Conservation (phyloP, 768 basidiomycete genomes). For the Leccinum truebloodii region DNA sequence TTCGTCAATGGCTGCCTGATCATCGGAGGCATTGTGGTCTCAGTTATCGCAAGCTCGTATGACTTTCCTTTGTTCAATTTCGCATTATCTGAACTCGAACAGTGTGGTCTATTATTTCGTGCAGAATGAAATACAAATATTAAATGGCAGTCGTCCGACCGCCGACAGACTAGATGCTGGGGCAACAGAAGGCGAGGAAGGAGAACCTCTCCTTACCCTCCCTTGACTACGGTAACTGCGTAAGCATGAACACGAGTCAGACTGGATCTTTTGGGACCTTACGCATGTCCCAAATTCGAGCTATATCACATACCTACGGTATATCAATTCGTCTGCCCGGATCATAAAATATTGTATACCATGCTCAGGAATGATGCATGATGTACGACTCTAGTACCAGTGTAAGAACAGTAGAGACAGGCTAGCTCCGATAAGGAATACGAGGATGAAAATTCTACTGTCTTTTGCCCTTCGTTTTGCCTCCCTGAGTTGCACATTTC, state of each 20-base stretch:
- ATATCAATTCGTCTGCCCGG: constrained; percentile 3
- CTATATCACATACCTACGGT: constrained; percentile 1
- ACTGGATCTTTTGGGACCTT: neutral
- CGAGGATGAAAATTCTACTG: constrained; percentile 82
- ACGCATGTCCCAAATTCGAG: neutral
- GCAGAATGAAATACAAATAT: constrained; percentile 56
- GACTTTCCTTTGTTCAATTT: constrained; percentile 27
- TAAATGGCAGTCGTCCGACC: constrained; percentile 49
- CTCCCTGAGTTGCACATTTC: constrained; percentile 87
- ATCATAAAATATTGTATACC: constrained; percentile 7
- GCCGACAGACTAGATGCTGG: constrained; percentile 59
- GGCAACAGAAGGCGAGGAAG: constrained; percentile 61
- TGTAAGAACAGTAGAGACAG: constrained; percentile 91
- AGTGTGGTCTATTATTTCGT: constrained; percentile 71
- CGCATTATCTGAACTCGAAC: constrained; percentile 12
- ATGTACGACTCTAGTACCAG: constrained; percentile 61
- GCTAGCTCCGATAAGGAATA: constrained; percentile 92
- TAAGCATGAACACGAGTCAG: neutral
- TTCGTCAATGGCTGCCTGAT: constrained; percentile 63
- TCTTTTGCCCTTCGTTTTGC: constrained; percentile 87
- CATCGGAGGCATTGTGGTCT: constrained; percentile 57
- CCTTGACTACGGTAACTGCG: neutral
- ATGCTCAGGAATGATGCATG: constrained; percentile 3
- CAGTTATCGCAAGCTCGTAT: constrained; percentile 66
- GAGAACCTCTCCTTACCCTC: constrained; percentile 48